A percentile compares a stretch with the other conserved stretches of the same genome.
Conservation (phyloP, 305 asterid genomes). For the Solanum hybrid region DNA sequence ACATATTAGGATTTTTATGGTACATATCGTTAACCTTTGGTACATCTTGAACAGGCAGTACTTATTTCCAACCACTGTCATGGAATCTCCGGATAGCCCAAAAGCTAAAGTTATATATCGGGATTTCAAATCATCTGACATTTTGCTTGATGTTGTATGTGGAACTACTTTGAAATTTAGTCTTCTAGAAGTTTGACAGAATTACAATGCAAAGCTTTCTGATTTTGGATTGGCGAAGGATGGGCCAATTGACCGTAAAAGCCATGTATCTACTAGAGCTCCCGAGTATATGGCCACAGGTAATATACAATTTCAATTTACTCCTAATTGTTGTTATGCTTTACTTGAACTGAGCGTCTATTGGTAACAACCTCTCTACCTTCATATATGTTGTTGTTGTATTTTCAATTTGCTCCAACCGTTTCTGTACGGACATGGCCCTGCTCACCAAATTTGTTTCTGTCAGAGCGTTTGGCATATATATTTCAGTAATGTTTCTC, state of each 20-base stretch:
- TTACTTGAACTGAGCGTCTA: not conserved
- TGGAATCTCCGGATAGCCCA: conserved; percentile 17
- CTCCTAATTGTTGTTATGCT: not conserved
- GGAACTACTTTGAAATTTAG: not conserved
- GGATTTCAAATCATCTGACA: conserved; percentile 18
- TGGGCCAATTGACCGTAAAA: conserved; percentile 16
- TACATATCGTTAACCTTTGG: not conserved
- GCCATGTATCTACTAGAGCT: conserved; percentile 21
- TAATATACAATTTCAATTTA: not conserved
- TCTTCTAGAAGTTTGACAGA: conserved; percentile 1
- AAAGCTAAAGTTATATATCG: conserved; percentile 21
- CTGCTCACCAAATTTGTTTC: not conserved
- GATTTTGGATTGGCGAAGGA: conserved; percentile 22
- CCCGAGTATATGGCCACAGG: conserved; percentile 23
- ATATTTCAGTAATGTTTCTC: not conserved
- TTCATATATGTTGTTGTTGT: not conserved
- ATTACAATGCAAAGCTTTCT: conserved; percentile 21
- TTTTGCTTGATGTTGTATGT: conserved; percentile 14
- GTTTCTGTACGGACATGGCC: not conserved
- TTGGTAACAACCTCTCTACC: not conserved
- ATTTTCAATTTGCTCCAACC: not conserved
- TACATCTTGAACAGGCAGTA: conserved; percentile 9
- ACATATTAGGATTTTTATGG: conserved; percentile 19
- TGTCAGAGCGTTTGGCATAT: not conserved
- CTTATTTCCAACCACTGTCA: conserved; percentile 14